phyloP scores from a whole-genome alignment of 805 yeast genomes.

The Pichia ethanolica region DNA sequence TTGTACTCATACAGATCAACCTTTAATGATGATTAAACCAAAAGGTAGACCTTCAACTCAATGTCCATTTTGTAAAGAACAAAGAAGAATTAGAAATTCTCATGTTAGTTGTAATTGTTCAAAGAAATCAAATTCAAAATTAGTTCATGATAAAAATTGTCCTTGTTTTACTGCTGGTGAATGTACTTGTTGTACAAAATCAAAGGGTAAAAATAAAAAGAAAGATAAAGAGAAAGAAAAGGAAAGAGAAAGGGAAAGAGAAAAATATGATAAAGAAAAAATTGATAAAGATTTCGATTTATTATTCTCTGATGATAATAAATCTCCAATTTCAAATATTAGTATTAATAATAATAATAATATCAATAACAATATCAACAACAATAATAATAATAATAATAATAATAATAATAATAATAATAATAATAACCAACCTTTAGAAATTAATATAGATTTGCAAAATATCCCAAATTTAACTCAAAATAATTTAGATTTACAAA shows the following conservation, averaged over 20 bases:
- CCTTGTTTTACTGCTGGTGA: slow-evolving; percentile 27
- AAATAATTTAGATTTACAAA: background rate
- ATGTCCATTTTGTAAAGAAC: slow-evolving; percentile 77
- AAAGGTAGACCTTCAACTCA: slow-evolving; percentile 95
- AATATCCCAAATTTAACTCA: background rate
- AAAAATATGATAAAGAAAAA: too few species aligned
- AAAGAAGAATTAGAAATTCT: slow-evolving; percentile 56
- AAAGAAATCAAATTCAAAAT: slow-evolving; percentile 31
- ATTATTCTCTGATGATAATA: background rate
- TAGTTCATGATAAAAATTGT: slow-evolving; percentile 23
- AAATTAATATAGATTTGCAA: background rate
- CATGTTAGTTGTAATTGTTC: slow-evolving; percentile 71
- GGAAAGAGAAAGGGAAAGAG: background rate
- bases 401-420: too few species aligned
- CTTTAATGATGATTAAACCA: slow-evolving; percentile 87
- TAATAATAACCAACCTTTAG: background rate
- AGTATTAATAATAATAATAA: too few species aligned
- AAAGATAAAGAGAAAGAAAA: slow-evolving; percentile 2
- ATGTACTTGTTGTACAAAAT: slow-evolving; percentile 24
- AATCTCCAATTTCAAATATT: background rate
- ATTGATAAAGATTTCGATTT: too few species aligned
- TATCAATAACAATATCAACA: too few species aligned
- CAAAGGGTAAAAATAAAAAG: slow-evolving; percentile 18
- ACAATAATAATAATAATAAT: too few species aligned
- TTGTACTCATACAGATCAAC: slow-evolving; percentile 87